Percentiles rank a stretch among this genome's conserved stretches.
Evolutionary conservation across 805 yeast genomes (phyloP).

Genomic region (Aciculoconidium aculeatum): DNA sequence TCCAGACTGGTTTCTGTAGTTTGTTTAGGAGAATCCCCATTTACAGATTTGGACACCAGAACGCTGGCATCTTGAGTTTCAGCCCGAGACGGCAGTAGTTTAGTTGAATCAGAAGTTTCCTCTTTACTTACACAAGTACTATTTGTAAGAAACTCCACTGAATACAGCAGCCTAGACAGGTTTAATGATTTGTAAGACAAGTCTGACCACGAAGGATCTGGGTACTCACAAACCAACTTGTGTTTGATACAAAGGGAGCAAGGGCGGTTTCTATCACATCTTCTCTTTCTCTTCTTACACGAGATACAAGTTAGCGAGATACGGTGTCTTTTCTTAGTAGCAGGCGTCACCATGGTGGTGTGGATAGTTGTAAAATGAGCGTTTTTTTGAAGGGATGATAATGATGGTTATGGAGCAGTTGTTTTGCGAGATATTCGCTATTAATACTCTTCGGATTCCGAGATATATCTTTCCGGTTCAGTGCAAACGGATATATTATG

Average conservation of each 20-base stretch:
- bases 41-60: too few species aligned
- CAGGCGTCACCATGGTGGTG: neutral
- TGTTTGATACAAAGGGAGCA: slow-evolving; percentile 28
- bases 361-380: neutral
- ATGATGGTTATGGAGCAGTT: neutral
- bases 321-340: slow-evolving; percentile 19
- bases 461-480: too few species aligned
- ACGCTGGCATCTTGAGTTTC: too few species aligned
- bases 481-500: too few species aligned
- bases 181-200: neutral
- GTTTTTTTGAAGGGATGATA: neutral
- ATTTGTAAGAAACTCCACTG: too few species aligned
- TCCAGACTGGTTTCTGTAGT: too few species aligned
- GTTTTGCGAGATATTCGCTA: neutral
- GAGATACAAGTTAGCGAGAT: slow-evolving; percentile 28
- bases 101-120: too few species aligned
- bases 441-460: too few species aligned
- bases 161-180: too few species aligned
- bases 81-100: too few species aligned
- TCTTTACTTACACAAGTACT: too few species aligned
- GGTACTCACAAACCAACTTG: slow-evolving; percentile 23
- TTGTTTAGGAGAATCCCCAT: too few species aligned
- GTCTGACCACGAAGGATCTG: slow-evolving; percentile 10
- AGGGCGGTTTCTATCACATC: slow-evolving; percentile 32
- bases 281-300: slow-evolving; percentile 32